Evolutionary conservation across 139 green algal genomes (phyloP).

Genomic region (Pleodorina starrii): DNA sequence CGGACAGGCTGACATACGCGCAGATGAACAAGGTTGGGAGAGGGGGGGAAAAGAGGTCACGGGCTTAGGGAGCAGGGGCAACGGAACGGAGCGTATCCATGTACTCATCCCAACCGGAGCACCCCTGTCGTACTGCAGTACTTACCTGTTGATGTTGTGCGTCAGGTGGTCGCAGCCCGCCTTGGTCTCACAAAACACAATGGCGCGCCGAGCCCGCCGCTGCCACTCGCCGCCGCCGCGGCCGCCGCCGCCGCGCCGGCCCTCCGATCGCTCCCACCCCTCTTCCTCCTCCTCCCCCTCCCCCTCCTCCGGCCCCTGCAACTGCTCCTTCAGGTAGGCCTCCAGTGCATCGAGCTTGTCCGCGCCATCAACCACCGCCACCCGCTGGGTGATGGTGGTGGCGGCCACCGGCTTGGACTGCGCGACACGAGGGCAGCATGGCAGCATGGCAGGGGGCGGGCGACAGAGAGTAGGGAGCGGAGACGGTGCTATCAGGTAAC

Average conservation of each 20-base stretch:
- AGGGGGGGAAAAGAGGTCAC: too few relatives aligned
- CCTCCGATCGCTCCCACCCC: neutral
- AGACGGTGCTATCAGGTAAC: too few relatives aligned
- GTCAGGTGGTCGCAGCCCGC: constrained; percentile 87
- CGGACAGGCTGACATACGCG: too few relatives aligned
- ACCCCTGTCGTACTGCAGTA: too few relatives aligned
- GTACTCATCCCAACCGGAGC: too few relatives aligned
- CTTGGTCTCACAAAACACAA: constrained; percentile 97
- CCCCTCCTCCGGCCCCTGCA: constrained; percentile 82
- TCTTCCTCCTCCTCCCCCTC: neutral
- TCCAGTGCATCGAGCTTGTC: constrained; percentile 75
- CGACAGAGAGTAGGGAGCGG: too few relatives aligned
- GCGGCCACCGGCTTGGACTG: constrained; percentile 88
- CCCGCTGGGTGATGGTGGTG: constrained; percentile 85
- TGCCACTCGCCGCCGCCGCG: constrained; percentile 76
- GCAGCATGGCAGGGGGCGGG: neutral
- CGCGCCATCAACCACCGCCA: constrained; percentile 80
- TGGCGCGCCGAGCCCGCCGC: constrained; percentile 73
- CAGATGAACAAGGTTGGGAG: too few relatives aligned
- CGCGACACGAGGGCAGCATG: too few relatives aligned
- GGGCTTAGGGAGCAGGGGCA: too few relatives aligned
- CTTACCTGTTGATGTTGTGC: constrained; percentile 40
- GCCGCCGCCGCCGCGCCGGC: neutral
- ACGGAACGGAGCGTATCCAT: too few relatives aligned
- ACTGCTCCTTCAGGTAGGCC: constrained; percentile 68